These are phyloP conservation scores for Astrothelium subdiscretum DNA, from an alignment of 495 filamentous ascomycete species.

Conservation along the genomic window DNA sequence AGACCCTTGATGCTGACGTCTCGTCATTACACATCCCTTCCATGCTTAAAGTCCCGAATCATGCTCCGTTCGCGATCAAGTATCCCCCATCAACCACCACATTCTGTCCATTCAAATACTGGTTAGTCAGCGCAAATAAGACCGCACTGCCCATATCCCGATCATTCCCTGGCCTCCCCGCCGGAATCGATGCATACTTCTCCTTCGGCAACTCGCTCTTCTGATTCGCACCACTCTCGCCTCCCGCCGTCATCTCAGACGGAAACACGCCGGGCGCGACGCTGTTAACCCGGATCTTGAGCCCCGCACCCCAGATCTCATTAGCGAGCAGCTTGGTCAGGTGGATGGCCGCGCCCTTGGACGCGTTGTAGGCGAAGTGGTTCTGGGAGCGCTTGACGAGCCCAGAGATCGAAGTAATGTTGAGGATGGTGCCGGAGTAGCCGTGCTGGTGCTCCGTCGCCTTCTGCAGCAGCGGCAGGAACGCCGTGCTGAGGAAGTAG, in stretches of 20 bases:
- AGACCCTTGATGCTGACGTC: too few relatives aligned
- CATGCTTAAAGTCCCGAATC: too few relatives aligned
- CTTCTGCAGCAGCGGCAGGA: constrained; percentile 22
- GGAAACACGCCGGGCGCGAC: constrained; percentile 48
- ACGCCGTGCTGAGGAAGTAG: constrained; percentile 20
- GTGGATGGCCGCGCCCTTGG: constrained; percentile 21
- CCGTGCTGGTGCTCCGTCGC: constrained; percentile 13
- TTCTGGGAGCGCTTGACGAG: constrained; percentile 19
- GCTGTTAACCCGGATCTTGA: constrained; percentile 27
- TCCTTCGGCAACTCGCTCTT: constrained; percentile 53
- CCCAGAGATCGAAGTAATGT: constrained; percentile 22
- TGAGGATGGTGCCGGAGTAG: constrained; percentile 19
- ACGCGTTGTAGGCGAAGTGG: constrained; percentile 23
- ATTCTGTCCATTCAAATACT: constrained; percentile 62
- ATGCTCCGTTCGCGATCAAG: constrained; percentile 17
- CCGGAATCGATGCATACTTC: constrained; percentile 50
- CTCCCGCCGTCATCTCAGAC: constrained; percentile 43
- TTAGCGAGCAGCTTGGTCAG: constrained; percentile 21
- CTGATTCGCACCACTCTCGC: constrained; percentile 42
- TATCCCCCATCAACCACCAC: constrained; percentile 51
- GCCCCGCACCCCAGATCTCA: constrained; percentile 15
- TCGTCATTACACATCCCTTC: too few relatives aligned
- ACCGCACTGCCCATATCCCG: constrained; percentile 62
- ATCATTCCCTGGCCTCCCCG: constrained; percentile 52
- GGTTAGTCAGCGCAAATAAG: constrained; percentile 50